A percentile compares a stretch with the other conserved stretches of the same genome.
phyloP scores from a whole-genome alignment of 306 rosid species.

The Acmispon strigosus region DNA sequence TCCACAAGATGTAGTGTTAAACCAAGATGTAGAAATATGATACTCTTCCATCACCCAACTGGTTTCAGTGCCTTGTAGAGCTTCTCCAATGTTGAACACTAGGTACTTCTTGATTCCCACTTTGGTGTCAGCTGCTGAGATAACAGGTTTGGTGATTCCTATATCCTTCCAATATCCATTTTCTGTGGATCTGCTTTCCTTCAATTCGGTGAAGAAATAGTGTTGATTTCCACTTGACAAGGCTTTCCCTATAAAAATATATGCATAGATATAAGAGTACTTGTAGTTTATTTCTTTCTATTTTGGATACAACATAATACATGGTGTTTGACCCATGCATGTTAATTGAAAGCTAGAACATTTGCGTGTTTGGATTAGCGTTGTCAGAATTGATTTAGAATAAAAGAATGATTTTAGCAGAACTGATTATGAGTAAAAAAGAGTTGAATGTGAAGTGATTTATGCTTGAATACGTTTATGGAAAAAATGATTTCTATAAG shows the following conservation, averaged over 20 bases:
- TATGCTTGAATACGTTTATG: no score
- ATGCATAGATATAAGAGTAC: neutral
- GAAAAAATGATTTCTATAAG: no score
- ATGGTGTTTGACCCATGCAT: neutral
- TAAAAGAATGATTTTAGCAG: no score
- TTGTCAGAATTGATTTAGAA: no score
- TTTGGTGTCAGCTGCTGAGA: conserved; percentile 21
- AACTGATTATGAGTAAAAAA: no score
- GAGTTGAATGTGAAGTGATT: no score
- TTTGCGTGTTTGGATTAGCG: neutral
- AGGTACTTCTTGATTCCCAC: conserved; percentile 43
- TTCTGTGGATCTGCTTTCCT: conserved; percentile 29
- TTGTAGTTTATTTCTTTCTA: neutral
- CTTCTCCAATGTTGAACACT: conserved; percentile 33
- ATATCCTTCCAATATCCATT: conserved; percentile 48
- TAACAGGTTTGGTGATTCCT: conserved; percentile 22
- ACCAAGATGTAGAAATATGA: conserved; percentile 27
- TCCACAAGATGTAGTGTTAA: conserved; percentile 11
- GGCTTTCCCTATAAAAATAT: conserved; percentile 25
- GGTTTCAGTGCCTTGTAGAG: conserved; percentile 29
- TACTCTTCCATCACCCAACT: conserved; percentile 51
- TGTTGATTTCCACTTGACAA: conserved; percentile 33
- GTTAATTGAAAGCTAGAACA: no score
- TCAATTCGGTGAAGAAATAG: conserved; percentile 39
- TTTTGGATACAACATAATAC: no score